Percentiles rank a stretch among this genome's conserved stretches.
phyloP scores from a whole-genome alignment of 106 monocot species.

The Narthecium ossifragum region DNA sequence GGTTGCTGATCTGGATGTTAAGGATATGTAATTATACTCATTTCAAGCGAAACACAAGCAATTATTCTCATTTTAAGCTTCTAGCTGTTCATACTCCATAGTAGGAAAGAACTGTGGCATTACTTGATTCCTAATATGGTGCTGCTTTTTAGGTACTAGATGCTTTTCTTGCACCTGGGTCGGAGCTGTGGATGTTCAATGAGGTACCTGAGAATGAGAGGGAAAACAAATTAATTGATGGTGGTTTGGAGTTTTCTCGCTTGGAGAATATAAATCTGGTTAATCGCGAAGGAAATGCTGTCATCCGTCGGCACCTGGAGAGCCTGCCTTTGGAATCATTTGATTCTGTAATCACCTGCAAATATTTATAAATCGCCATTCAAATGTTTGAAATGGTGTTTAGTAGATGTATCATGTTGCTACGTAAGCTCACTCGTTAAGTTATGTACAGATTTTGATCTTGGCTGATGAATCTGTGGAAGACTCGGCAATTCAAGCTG shows the following conservation, averaged over 20 bases:
- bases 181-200: conserved; percentile 73
- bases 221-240: conserved; percentile 43
- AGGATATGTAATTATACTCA: too few species aligned
- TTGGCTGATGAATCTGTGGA: conserved; percentile 77
- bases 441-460: conserved; percentile 47
- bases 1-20: too few species aligned
- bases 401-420: not conserved
- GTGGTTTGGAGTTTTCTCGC: conserved; percentile 43
- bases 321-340: conserved; percentile 61
- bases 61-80: too few species aligned
- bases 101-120: too few species aligned
- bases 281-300: conserved; percentile 65
- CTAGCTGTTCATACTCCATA: too few species aligned
- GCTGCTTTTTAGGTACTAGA: conserved; percentile 64
- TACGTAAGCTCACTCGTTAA: not conserved
- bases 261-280: conserved; percentile 51
- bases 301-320: conserved; percentile 56
- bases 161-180: conserved; percentile 60
- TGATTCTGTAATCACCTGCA: conserved; percentile 69
- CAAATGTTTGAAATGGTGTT: too few species aligned
- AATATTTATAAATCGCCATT: too few species aligned
- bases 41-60: too few species aligned
- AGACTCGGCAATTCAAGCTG: conserved; percentile 75
- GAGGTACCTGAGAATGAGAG: conserved; percentile 68
- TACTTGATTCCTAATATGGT: too few species aligned